Evolutionary conservation across 2,329 filamentous ascomycete species (phyloP).

Genomic region (Gyromitra esculenta): DNA sequence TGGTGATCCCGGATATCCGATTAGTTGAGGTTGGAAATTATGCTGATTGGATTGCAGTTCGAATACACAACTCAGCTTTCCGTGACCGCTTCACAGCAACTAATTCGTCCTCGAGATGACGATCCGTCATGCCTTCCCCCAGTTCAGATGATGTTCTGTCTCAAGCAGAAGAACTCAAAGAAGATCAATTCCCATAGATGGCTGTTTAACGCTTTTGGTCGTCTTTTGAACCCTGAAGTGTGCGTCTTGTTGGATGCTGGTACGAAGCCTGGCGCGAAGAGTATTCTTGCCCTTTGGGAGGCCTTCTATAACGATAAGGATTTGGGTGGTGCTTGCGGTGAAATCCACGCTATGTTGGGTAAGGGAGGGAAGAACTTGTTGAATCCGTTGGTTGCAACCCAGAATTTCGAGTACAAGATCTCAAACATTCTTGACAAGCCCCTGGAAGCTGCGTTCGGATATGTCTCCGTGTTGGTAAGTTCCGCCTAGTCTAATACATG

Average conservation of each 20-base stretch:
- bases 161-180: constrained; percentile 99
- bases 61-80: constrained; percentile 98
- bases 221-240: constrained; percentile 95
- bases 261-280: constrained; percentile 93
- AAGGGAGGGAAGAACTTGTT: constrained; percentile 88
- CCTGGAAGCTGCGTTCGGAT: constrained; percentile 94
- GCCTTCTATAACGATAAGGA: constrained; percentile 99
- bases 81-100: constrained; percentile 95
- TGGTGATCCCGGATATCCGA: constrained; percentile 36
- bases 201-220: constrained; percentile 97
- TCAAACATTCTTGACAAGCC: constrained; percentile 99
- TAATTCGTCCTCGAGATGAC: constrained; percentile 86
- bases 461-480: constrained; percentile 82
- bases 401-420: constrained; percentile 99
- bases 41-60: constrained; percentile 66
- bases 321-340: constrained; percentile 95
- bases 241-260: constrained; percentile 96
- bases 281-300: constrained; percentile 92
- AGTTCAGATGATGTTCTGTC: constrained; percentile 98
- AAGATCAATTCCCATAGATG: constrained; percentile 99
- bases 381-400: constrained; percentile 94
- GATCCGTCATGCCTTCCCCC: constrained; percentile 85
- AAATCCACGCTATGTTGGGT: constrained; percentile 98
- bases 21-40: constrained; percentile 20
- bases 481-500: neutral